Evolutionary conservation across 2,329 filamentous ascomycete species (phyloP).

Genomic region (Curvularia eragrostidis): DNA sequence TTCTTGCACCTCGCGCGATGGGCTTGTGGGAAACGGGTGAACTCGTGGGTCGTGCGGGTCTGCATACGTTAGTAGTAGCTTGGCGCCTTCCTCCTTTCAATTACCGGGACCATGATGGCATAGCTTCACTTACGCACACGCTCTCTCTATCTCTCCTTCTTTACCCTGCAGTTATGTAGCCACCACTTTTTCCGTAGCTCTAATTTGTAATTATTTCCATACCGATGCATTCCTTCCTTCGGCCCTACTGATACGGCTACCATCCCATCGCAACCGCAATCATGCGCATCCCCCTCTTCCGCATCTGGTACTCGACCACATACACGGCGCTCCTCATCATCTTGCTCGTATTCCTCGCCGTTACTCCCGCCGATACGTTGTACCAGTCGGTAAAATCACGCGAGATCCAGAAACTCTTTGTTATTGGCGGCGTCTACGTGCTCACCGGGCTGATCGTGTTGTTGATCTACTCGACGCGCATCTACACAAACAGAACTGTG

Average conservation of each 20-base stretch:
- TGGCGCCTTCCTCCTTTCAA: conserved; percentile 26
- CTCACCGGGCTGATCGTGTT: conserved; percentile 72
- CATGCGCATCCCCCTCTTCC: conserved; percentile 67
- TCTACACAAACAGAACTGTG: conserved; percentile 83
- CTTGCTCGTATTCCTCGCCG: conserved; percentile 73
- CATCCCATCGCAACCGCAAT: conserved; percentile 16
- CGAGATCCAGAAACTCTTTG: conserved; percentile 81
- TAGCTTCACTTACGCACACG: conserved; percentile 11
- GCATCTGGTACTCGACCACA: conserved; percentile 79
- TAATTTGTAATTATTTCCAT: conserved; percentile 36
- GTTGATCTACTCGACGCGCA: conserved; percentile 80
- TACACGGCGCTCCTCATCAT: conserved; percentile 80
- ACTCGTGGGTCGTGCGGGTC: conserved; percentile 26
- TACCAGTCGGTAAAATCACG: conserved; percentile 72
- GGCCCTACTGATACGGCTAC: conserved; percentile 4
- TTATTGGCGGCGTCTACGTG: conserved; percentile 77
- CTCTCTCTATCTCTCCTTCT: conserved; percentile 12
- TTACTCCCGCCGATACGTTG: conserved; percentile 80
- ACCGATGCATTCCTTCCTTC: conserved; percentile 29
- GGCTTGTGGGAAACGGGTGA: conserved; percentile 10
- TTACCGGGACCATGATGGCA: conserved; percentile 17
- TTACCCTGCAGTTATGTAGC: conserved; percentile 27
- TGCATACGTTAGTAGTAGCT: conserved; percentile 27
- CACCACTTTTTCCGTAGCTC: conserved; percentile 16
- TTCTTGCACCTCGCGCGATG: not conserved